A percentile compares a stretch with the other conserved stretches of the same genome.
phyloP scores from a whole-genome alignment of 805 yeast genomes.

The Yueomyces sinensis region DNA sequence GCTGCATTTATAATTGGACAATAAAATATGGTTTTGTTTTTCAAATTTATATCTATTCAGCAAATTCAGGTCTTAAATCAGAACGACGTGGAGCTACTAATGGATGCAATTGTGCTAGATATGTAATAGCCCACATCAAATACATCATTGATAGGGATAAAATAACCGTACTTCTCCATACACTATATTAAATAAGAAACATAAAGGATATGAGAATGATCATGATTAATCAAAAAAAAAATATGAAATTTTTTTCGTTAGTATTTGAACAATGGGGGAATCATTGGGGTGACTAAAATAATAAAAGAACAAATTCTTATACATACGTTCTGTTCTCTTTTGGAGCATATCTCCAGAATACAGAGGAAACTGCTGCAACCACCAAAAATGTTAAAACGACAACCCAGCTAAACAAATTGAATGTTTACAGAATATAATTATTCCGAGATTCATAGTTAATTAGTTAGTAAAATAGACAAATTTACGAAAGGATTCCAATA shows the following conservation, averaged over 20 bases:
- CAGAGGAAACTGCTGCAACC: constrained; percentile 44
- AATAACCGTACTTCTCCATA: constrained; percentile 61
- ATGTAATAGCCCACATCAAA: constrained; percentile 89
- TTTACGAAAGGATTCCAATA: too few relatives aligned
- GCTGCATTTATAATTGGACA: too few relatives aligned
- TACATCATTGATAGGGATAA: constrained; percentile 65
- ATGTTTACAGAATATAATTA: too few relatives aligned
- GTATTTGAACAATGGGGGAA: neutral
- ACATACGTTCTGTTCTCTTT: constrained; percentile 60
- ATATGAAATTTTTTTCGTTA: neutral
- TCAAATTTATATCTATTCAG: constrained; percentile 7
- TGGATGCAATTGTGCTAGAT: constrained; percentile 76
- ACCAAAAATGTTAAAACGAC: constrained; percentile 52
- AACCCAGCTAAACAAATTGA: constrained; percentile 41
- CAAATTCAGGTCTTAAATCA: constrained; percentile 72
- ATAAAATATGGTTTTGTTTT: neutral
- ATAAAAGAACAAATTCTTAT: neutral
- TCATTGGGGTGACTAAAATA: too few relatives aligned
- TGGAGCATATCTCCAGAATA: constrained; percentile 80
- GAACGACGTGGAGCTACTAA: constrained; percentile 82
- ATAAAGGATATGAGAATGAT: neutral
- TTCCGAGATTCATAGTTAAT: too few relatives aligned
- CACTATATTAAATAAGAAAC: constrained; percentile 21
- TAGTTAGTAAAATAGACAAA: too few relatives aligned
- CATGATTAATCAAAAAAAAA: neutral